These are phyloP conservation scores for Rubia occidens DNA, from an alignment of 305 asterid genomes.

Conservation along the genomic window DNA sequence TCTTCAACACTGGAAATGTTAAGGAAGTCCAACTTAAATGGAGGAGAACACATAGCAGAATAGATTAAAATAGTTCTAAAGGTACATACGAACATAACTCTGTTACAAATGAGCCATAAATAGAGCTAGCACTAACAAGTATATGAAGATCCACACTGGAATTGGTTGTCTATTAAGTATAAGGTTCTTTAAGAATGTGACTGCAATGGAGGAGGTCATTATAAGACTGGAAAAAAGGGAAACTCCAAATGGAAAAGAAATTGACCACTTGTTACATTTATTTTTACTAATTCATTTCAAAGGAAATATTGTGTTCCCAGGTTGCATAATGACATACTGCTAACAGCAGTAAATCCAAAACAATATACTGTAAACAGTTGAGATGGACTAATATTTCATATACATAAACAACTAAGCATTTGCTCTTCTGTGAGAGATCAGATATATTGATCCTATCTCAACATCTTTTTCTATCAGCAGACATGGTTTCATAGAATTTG, in stretches of 20 bases:
- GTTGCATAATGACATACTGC: neutral
- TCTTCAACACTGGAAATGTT: constrained; percentile 78
- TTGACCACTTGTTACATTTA: neutral
- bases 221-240: neutral
- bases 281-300: neutral
- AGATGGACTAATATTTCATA: neutral
- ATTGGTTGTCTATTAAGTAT: neutral
- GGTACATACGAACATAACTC: neutral
- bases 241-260: neutral
- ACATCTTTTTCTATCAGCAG: neutral
- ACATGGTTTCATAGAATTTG: neutral
- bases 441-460: neutral
- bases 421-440: neutral
- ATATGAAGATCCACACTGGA: neutral
- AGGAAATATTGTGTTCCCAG: neutral
- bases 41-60: neutral
- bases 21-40: constrained; percentile 42
- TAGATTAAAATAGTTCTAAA: neutral
- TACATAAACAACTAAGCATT: neutral
- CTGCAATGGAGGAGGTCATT: neutral
- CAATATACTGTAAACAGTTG: neutral
- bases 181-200: neutral
- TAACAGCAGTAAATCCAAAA: neutral
- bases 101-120: neutral
- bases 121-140: neutral